phyloP scores from a whole-genome alignment of 129 eudicot species.

The Chrysanthemum lavandulifolium region DNA sequence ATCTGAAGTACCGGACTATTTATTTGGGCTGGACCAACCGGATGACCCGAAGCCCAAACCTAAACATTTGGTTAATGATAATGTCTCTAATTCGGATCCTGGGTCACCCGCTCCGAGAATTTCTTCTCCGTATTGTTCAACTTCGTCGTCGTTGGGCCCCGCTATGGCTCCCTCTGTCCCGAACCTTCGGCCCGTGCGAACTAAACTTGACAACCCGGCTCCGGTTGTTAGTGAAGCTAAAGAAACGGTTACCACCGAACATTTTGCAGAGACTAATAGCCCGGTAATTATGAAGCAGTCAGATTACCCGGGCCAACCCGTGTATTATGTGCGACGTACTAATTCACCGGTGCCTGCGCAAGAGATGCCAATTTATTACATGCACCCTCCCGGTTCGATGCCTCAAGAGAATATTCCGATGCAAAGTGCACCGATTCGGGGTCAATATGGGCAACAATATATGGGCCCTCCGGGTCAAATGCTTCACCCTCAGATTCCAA shows the following conservation, averaged over 20 bases:
- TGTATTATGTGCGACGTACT: slow-evolving; percentile 43
- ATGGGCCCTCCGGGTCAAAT: slow-evolving; percentile 56
- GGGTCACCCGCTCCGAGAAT: slow-evolving; percentile 66
- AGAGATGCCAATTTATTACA: slow-evolving; percentile 59
- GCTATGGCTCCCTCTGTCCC: slow-evolving; percentile 32
- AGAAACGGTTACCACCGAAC: slow-evolving; percentile 30
- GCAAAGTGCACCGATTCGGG: slow-evolving; percentile 41
- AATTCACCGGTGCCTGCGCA: slow-evolving; percentile 42
- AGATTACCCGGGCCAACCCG: slow-evolving; percentile 45
- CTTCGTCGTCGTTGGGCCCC: slow-evolving; percentile 57
- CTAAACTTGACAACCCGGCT: slow-evolving; percentile 43
- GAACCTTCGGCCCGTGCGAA: slow-evolving; percentile 66
- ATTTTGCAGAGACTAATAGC: slow-evolving; percentile 27
- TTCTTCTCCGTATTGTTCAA: slow-evolving; percentile 65
- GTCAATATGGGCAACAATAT: slow-evolving; percentile 56
- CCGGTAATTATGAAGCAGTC: slow-evolving; percentile 35
- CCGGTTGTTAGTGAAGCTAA: slow-evolving; percentile 39
- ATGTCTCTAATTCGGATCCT: slow-evolving; percentile 54
- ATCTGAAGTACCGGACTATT: slow-evolving; percentile 81
- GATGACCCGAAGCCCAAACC: slow-evolving; percentile 53
- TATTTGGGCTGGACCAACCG: slow-evolving; percentile 75
- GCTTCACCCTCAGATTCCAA: slow-evolving; percentile 36
- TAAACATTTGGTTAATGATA: slow-evolving; percentile 33
- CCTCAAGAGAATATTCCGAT: slow-evolving; percentile 40
- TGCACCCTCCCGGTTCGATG: slow-evolving; percentile 47